phyloP scores from a whole-genome alignment of 2,329 filamentous ascomycete species.

The Ceratocystis lukuohia region DNA sequence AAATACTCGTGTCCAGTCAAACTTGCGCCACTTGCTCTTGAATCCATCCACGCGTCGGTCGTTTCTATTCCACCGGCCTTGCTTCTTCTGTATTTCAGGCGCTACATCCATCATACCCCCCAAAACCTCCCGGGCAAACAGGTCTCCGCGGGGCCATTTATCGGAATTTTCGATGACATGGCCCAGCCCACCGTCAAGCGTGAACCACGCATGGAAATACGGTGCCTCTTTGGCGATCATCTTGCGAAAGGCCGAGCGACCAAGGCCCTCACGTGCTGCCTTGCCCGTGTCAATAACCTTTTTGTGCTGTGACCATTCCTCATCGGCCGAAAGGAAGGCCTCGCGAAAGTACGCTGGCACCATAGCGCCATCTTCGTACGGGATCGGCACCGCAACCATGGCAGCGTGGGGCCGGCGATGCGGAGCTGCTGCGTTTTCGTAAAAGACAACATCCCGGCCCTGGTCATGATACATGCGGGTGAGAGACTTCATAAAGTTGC shows the following conservation, averaged over 20 bases:
- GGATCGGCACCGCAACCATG: slow-evolving; percentile 74
- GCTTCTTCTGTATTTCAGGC: slow-evolving; percentile 73
- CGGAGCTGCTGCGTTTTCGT: slow-evolving; percentile 85
- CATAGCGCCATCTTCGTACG: slow-evolving; percentile 79
- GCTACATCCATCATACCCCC: slow-evolving; percentile 82
- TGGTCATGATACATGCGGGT: slow-evolving; percentile 91
- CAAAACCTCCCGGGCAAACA: slow-evolving; percentile 84
- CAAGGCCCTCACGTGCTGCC: slow-evolving; percentile 52
- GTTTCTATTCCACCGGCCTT: slow-evolving; percentile 67
- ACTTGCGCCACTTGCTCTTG: slow-evolving; percentile 75
- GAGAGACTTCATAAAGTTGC: slow-evolving; percentile 97
- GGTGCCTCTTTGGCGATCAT: slow-evolving; percentile 90
- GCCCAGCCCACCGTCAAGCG: slow-evolving; percentile 77
- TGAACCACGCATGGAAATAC: slow-evolving; percentile 97
- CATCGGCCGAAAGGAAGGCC: slow-evolving; percentile 74
- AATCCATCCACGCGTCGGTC: slow-evolving; percentile 63
- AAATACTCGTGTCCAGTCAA: slow-evolving; percentile 66
- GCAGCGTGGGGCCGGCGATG: slow-evolving; percentile 70
- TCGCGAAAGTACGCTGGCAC: slow-evolving; percentile 93
- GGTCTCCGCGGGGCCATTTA: slow-evolving; percentile 77
- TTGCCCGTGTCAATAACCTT: slow-evolving; percentile 80
- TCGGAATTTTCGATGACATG: slow-evolving; percentile 81
- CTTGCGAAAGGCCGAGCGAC: slow-evolving; percentile 67
- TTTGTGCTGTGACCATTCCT: slow-evolving; percentile 91
- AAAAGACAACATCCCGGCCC: slow-evolving; percentile 86